Conservation (phyloP, 2,329 filamentous ascomycete species). For the Colletotrichum karsti region DNA sequence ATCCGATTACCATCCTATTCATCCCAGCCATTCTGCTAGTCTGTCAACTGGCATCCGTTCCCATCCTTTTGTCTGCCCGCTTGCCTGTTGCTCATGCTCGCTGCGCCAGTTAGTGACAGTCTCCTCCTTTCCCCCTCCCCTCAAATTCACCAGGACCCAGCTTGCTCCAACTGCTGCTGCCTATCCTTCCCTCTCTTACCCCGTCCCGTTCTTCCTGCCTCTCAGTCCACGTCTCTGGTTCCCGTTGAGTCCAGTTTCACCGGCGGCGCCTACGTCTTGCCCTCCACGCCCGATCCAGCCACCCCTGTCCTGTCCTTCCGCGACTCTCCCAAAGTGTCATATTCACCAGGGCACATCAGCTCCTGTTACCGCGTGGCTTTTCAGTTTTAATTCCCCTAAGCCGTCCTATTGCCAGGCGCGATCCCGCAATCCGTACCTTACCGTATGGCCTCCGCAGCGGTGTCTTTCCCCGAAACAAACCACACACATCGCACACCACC, state of each 20-base stretch:
- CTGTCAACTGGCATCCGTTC: not conserved
- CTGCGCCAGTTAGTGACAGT: not conserved
- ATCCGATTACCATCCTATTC: conserved; percentile 6
- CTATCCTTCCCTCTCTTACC: not conserved
- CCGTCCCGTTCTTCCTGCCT: not conserved
- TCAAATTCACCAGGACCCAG: not conserved
- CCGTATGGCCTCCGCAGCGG: conserved; percentile 7
- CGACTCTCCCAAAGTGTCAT: too few relatives aligned
- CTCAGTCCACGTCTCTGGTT: not conserved
- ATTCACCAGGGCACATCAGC: too few relatives aligned
- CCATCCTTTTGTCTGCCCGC: not conserved
- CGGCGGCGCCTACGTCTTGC: conserved; percentile 4
- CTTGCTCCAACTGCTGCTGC: not conserved
- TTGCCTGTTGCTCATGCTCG: not conserved
- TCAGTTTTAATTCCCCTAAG: not conserved
- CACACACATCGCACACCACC: conserved; percentile 3
- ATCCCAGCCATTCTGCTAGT: not conserved
- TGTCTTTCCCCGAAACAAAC: conserved; percentile 27
- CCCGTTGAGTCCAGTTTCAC: not conserved
- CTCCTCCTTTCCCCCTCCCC: not conserved
- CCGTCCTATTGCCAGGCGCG: conserved; percentile 6
- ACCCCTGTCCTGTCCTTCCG: conserved; percentile 5
- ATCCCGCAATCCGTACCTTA: not conserved
- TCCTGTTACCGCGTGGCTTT: conserved; percentile 11
- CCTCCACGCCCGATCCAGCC: not conserved